Conservation (phyloP, 768 basidiomycete genomes). For the Trametes gibbosa region DNA sequence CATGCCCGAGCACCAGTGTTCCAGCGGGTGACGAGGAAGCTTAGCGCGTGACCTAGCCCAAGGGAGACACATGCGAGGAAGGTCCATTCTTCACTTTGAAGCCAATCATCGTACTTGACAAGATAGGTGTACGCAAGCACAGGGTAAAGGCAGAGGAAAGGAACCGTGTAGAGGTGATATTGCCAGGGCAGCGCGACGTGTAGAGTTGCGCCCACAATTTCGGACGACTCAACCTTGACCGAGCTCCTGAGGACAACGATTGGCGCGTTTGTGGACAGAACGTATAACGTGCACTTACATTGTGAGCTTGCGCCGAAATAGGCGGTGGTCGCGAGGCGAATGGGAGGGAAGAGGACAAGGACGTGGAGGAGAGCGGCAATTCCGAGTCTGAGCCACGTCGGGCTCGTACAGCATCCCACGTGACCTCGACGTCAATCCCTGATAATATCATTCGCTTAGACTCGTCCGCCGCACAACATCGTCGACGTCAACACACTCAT, state of each 20-base stretch:
- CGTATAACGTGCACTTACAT: background rate
- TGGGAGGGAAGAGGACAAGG: background rate
- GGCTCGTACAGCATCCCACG: conserved; percentile 11
- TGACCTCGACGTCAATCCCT: background rate
- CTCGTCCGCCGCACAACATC: no score
- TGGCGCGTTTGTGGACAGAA: background rate
- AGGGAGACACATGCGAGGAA: conserved; percentile 88
- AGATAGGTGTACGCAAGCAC: conserved; percentile 89
- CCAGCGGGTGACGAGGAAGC: conserved; percentile 91
- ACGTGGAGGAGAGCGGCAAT: conserved; percentile 11
- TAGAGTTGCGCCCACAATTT: conserved; percentile 35
- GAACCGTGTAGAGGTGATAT: conserved; percentile 65
- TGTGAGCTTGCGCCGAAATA: background rate
- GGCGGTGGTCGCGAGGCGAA: conserved; percentile 3
- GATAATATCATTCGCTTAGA: no score
- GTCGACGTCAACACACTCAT: no score
- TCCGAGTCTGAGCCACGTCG: conserved; percentile 14
- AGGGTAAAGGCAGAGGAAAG: conserved; percentile 80
- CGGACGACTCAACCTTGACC: conserved; percentile 34
- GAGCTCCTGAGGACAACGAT: conserved; percentile 27
- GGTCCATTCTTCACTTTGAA: conserved; percentile 96
- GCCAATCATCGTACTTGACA: conserved; percentile 85
- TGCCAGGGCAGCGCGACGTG: conserved; percentile 35
- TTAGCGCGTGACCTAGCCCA: conserved; percentile 85
- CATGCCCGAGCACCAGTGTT: conserved; percentile 73